A percentile compares a stretch with the other conserved stretches of the same genome.
These are phyloP conservation scores for Tinospora cordifolia DNA, from an alignment of 164 flowering plant species.

Conservation along the genomic window DNA sequence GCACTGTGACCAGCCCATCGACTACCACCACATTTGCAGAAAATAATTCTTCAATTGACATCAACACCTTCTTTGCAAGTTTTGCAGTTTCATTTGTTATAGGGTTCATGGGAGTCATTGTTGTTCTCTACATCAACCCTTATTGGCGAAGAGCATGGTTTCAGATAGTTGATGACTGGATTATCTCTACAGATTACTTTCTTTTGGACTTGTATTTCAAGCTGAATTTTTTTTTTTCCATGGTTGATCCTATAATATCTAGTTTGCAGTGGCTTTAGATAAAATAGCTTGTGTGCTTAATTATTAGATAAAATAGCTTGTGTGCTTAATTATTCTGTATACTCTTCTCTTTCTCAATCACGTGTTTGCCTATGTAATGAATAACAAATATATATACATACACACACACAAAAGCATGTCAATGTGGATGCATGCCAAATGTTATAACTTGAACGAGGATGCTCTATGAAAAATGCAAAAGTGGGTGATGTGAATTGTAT, in stretches of 20 bases:
- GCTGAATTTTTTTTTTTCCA: not conserved
- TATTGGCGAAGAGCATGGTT: not conserved
- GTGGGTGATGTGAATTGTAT: too few relatives aligned
- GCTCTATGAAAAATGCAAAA: too few relatives aligned
- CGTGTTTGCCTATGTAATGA: not conserved
- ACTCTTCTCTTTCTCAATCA: not conserved
- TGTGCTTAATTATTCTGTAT: not conserved
- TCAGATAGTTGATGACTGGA: not conserved
- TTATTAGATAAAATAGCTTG: not conserved
- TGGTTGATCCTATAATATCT: not conserved
- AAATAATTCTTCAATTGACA: not conserved
- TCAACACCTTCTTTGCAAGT: not conserved
- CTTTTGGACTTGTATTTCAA: not conserved
- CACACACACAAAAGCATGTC: too few relatives aligned
- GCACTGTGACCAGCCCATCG: too few relatives aligned
- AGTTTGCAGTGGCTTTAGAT: not conserved
- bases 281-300: not conserved
- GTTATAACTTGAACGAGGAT: too few relatives aligned
- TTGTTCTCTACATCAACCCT: not conserved
- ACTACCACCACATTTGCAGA: not conserved
- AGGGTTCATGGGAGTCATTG: not conserved
- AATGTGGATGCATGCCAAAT: too few relatives aligned
- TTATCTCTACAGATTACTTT: not conserved
- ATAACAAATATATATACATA: too few relatives aligned
- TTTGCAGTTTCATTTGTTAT: conserved; percentile 1